A percentile compares a stretch with the other conserved stretches of the same genome.
These are phyloP conservation scores for Talaromyces funiculosus DNA, from an alignment of 2,329 filamentous ascomycete genomes.

Conservation along the genomic window DNA sequence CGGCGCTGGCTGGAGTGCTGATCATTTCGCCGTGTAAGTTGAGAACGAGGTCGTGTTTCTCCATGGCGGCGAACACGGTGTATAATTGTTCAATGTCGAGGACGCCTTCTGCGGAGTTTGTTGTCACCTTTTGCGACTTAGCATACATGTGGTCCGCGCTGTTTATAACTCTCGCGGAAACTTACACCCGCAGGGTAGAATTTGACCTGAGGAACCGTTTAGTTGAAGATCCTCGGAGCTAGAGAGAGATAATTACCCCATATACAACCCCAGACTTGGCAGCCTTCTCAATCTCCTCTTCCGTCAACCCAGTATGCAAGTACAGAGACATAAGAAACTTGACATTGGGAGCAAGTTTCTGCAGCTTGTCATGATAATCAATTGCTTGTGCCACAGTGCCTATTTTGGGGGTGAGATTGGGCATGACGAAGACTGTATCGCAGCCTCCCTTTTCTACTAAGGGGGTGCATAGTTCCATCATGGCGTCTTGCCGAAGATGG, in stretches of 20 bases:
- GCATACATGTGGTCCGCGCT: neutral
- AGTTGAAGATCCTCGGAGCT: neutral
- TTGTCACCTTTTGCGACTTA: constrained; percentile 37
- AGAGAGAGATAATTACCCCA: constrained; percentile 47
- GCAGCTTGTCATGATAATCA: constrained; percentile 59
- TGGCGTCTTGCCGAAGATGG: constrained; percentile 62
- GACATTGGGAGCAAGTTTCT: constrained; percentile 56
- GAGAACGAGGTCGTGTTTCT: constrained; percentile 71
- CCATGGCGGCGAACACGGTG: constrained; percentile 80
- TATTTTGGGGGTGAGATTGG: constrained; percentile 60
- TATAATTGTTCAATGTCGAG: constrained; percentile 42
- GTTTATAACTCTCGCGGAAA: neutral
- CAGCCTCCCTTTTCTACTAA: constrained; percentile 58
- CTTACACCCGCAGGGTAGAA: constrained; percentile 36
- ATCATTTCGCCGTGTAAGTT: constrained; percentile 88
- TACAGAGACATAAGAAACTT: constrained; percentile 71
- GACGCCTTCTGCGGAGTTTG: constrained; percentile 51
- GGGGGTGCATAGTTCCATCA: constrained; percentile 54
- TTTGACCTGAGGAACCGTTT: constrained; percentile 48
- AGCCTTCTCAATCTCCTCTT: constrained; percentile 66
- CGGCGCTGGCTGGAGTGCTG: constrained; percentile 28
- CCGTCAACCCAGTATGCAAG: constrained; percentile 58
- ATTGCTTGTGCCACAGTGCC: constrained; percentile 58
- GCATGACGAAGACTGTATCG: constrained; percentile 57
- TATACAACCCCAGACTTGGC: constrained; percentile 61